A percentile compares a stretch with the other conserved stretches of the same genome.
These are phyloP conservation scores for Paulownia fortunei DNA, from an alignment of 257 asterid genomes.

Conservation along the genomic window DNA sequence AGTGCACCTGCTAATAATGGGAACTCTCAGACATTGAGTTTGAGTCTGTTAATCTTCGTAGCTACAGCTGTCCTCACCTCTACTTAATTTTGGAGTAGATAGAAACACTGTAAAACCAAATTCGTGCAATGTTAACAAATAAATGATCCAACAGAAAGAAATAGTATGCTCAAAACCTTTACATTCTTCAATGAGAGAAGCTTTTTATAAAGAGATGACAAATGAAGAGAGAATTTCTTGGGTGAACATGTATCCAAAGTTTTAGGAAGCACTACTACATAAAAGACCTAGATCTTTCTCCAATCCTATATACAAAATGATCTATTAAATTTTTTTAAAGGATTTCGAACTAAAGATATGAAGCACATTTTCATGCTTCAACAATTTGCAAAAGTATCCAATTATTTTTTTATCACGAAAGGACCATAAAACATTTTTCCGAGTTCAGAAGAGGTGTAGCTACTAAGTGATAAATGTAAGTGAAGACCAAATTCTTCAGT, in stretches of 20 bases:
- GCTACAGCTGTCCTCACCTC: not conserved
- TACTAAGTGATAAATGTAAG: not conserved
- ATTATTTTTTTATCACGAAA: not conserved
- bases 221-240: not conserved
- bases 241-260: not conserved
- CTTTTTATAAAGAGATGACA: not conserved
- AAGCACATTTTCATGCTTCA: not conserved
- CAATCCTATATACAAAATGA: too few relatives aligned
- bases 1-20: not conserved
- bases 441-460: not conserved
- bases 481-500: not conserved
- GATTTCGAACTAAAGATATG: not conserved
- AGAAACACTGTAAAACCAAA: not conserved
- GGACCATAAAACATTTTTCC: not conserved
- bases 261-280: not conserved
- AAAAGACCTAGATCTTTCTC: too few relatives aligned
- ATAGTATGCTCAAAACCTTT: not conserved
- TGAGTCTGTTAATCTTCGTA: not conserved
- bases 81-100: constrained; percentile 5
- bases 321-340: not conserved
- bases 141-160: constrained; percentile 6
- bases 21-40: not conserved
- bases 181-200: not conserved
- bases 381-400: not conserved
- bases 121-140: not conserved